Evolutionary conservation across 2,329 filamentous ascomycete species (phyloP), one percentile per base, ranked within the genome.

Genomic region (Sporothrix luriei): DNA sequence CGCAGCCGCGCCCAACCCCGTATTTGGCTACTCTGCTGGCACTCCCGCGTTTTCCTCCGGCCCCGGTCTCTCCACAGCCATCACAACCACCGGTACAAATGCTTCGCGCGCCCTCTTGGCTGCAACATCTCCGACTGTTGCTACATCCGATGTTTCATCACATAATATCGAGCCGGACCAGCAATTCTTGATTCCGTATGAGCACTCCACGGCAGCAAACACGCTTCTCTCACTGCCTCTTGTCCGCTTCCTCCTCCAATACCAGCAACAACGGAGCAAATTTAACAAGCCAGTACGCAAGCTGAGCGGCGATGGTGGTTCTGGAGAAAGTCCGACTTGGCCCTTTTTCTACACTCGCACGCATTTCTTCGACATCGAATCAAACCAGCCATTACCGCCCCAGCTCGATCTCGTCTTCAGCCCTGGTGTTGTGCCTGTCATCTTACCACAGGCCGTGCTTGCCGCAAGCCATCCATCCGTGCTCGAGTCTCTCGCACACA

Each of bases 151-250:
- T 14, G 54, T 66, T 16, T 68, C 67, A 6, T 64, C 69, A 26
- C 67, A 68, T 16, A 46, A 40, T n/a, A 10, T 75, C 21, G 77
- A 80, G 24, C 74, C 75, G n/a, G 74, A 75, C 11, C 77, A 79
- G 48, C 77, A 79, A 49, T 80, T 80, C 67, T 74, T 80, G 19
- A 79, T 81, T 24, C 79, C 79, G 0, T 75, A 75, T 51, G 77
- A 77, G 49, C 77, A 80, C 72, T 77, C 76, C 26, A 77, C 77
- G 13, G 71, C 79, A 21, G 74, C 77, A 2, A 77, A 72, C 51
- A 77, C 78, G 19, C 74, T 81, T 6, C 74, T 81, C 14, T 75
- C 77, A 0, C 70, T 78, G n/a, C 78, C 78, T 11, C 73, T 74
- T 33, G 74, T 80, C 21, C 77, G 76, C 46, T 76, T 77, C n/a